phyloP scores from a whole-genome alignment of 306 rosid genomes.

The Citrullus amarus region DNA sequence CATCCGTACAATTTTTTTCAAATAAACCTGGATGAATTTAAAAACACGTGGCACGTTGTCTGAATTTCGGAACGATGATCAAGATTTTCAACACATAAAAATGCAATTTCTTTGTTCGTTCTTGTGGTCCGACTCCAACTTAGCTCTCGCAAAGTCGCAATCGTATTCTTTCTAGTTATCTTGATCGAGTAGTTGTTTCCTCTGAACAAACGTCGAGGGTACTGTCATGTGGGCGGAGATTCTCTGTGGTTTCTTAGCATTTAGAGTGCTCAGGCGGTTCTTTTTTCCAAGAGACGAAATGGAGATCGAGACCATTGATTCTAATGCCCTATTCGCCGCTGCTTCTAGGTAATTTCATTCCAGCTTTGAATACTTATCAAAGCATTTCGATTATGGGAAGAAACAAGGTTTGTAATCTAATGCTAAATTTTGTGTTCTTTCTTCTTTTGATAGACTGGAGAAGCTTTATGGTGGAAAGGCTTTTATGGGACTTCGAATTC shows the following conservation, averaged over 20 bases:
- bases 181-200: not conserved
- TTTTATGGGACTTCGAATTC: constrained; percentile 73
- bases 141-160: not conserved
- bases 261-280: constrained; percentile 31
- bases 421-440: not conserved
- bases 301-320: constrained; percentile 48
- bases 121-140: not conserved
- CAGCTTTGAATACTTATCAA: not conserved
- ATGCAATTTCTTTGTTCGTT: not conserved
- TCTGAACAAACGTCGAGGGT: not conserved
- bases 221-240: constrained; percentile 50
- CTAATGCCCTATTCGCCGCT: constrained; percentile 46
- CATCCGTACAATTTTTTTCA: too few species aligned
- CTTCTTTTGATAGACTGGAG: constrained; percentile 29
- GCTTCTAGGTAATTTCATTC: constrained; percentile 32
- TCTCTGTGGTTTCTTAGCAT: constrained; percentile 47
- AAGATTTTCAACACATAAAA: not conserved
- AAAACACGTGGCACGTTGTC: too few species aligned
- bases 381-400: too few species aligned
- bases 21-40: too few species aligned
- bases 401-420: not conserved
- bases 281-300: constrained; percentile 40
- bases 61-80: not conserved
- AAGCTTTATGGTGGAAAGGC: constrained; percentile 65
- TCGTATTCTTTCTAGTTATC: not conserved